A percentile compares a stretch with the other conserved stretches of the same genome.
Evolutionary conservation across 1,284 basidiomycete genomes (phyloP).

Genomic region (Apiotrichum montevideense): DNA sequence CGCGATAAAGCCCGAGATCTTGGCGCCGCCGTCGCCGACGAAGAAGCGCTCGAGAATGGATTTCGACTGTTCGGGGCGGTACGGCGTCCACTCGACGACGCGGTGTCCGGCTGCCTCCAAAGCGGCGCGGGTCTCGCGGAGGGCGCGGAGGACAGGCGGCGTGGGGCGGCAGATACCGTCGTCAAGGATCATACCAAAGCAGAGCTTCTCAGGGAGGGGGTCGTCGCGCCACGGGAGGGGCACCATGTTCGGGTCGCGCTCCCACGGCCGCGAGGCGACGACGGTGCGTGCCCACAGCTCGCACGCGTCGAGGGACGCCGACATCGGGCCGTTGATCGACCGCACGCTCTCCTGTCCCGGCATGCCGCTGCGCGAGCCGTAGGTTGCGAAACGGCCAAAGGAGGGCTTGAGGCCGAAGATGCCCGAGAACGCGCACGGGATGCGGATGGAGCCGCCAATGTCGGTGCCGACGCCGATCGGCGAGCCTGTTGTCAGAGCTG

Average conservation of each 20-base stretch:
- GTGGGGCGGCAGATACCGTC: constrained; percentile 59
- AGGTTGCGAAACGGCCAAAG: constrained; percentile 64
- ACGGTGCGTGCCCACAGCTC: constrained; percentile 57
- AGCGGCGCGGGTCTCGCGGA: constrained; percentile 56
- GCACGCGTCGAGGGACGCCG: constrained; percentile 55
- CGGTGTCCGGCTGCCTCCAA: constrained; percentile 62
- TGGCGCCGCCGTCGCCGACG: constrained; percentile 35
- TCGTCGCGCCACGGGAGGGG: constrained; percentile 62
- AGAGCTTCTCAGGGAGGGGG: constrained; percentile 58
- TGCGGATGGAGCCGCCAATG: constrained; percentile 64
- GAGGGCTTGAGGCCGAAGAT: constrained; percentile 66
- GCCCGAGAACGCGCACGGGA: constrained; percentile 62
- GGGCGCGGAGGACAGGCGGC: constrained; percentile 61
- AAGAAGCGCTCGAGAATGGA: constrained; percentile 29
- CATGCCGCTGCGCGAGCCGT: constrained; percentile 57
- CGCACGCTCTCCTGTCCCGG: constrained; percentile 64
- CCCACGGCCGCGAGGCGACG: constrained; percentile 56
- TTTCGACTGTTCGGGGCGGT: constrained; percentile 15
- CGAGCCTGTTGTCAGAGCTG: constrained; percentile 47
- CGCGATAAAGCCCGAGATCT: constrained; percentile 28
- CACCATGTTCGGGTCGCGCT: constrained; percentile 58
- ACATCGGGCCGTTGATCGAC: constrained; percentile 68
- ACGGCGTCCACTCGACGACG: constrained; percentile 46
- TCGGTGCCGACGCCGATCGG: constrained; percentile 64
- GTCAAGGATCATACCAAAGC: constrained; percentile 52